phyloP scores from a whole-genome alignment of 2,329 filamentous ascomycete genomes.

The Fusarium falciforme region DNA sequence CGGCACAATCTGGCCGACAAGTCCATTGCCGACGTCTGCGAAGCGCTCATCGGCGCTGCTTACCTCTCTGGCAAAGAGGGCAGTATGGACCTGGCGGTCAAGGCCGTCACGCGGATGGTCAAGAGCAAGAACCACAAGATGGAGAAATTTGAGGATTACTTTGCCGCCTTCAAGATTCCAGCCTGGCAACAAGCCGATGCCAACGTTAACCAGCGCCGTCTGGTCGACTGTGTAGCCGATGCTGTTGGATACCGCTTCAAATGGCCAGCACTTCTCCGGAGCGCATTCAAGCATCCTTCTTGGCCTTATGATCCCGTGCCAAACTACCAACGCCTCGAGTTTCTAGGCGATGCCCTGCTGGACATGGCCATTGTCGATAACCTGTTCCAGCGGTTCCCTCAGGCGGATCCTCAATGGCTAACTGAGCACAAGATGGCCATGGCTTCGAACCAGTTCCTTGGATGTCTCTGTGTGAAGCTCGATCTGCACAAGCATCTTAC shows the following conservation, averaged over 20 bases:
- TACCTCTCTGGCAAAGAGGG: constrained; percentile 62
- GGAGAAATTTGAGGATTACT: constrained; percentile 78
- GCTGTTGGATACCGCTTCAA: constrained; percentile 74
- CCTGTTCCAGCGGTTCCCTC: constrained; percentile 80
- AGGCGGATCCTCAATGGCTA: constrained; percentile 92
- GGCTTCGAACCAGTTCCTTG: constrained; percentile 95
- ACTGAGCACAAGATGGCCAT: constrained; percentile 99
- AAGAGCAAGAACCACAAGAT: constrained; percentile 76
- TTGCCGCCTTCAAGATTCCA: constrained; percentile 73
- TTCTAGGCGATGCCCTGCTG: constrained; percentile 88
- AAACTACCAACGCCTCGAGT: constrained; percentile 91
- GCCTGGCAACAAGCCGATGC: constrained; percentile 73
- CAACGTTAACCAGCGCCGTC: constrained; percentile 75
- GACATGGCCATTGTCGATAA: constrained; percentile 88
- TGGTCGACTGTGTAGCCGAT: constrained; percentile 72
- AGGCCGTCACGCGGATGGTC: constrained; percentile 76
- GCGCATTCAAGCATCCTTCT: constrained; percentile 90
- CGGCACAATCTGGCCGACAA: constrained; percentile 85
- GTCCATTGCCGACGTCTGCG: constrained; percentile 92
- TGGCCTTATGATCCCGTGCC: constrained; percentile 84
- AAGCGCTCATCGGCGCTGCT: constrained; percentile 91
- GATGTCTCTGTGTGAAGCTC: constrained; percentile 81
- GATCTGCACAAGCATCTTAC: constrained; percentile 81
- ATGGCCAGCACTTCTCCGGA: constrained; percentile 80
- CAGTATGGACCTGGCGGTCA: constrained; percentile 68